Base-by-base conservation (phyloP, 768 basidiomycete species). In the Gloeopeniophorella convolvens region DNA sequence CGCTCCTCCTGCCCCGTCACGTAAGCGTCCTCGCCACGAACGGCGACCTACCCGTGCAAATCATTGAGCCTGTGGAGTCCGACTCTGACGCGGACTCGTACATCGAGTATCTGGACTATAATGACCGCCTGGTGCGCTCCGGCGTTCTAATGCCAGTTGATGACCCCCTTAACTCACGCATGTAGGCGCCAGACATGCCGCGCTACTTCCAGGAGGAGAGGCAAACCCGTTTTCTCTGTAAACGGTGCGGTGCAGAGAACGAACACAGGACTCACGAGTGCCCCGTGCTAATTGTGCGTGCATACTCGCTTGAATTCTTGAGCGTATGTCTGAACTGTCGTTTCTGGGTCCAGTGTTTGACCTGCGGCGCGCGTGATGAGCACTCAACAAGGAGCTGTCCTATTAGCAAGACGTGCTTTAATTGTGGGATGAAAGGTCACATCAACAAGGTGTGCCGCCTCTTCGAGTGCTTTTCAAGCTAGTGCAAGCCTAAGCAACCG, bases 341-440 rank as follows among this genome's bases (percentile, higher is more conserved):
- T 23, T 9, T 18, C 26, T 50, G 20, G 26, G 24, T 51, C 15
- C 45, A 90, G 89, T 91, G 89, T 62, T 63, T 85, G 50, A 89
- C 83, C 21, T 91, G 89, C 61, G 89, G 89, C 50, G 85, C 75
- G 26, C 79, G 83, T 42, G 78, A 90, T 59, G 88, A 90, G 54
- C 89, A 91, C 65, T 70, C 73, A 3, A 89, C 89, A 15, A 73
- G 82, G 33, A 79, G 79, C 43, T 91, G 88, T 66, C 86, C 88
- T 2, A 83, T 88, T 53, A 82, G 79, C 66, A 89, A 89, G 65
- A 80, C 76, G 0, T 91, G 89, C 60, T 90, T 79, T 59, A 75
- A 72, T 3, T 91, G 89, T 58, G 85, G 85, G 13, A 87, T 88
- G 85, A 86, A 85, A 62, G 89, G 89, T 2, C 88, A 89, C 60